Percentiles rank a stretch among this genome's conserved stretches.
Conservation (phyloP, 2,329 filamentous ascomycete species). For the Cladosporium sp. region DNA sequence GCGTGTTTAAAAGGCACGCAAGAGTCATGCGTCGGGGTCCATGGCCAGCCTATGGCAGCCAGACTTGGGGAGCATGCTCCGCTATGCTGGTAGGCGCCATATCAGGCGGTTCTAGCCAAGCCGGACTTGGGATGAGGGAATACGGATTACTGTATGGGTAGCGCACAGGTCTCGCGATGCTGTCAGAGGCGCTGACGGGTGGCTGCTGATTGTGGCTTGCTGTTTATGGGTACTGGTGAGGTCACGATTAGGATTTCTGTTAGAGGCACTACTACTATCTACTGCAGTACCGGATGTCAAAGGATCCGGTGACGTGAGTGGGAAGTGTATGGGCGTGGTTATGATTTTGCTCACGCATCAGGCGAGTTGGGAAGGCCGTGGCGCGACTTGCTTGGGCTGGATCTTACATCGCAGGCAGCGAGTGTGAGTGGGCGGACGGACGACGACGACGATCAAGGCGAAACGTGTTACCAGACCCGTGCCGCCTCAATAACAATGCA, state of each 20-base stretch:
- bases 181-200: constrained; percentile 3
- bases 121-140: not conserved
- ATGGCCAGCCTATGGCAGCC: not conserved
- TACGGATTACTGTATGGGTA: not conserved
- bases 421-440: not conserved
- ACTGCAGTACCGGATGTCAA: not conserved
- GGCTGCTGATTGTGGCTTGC: constrained; percentile 9
- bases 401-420: too few species aligned
- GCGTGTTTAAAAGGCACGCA: not conserved
- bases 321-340: not conserved
- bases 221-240: not conserved
- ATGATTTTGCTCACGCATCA: not conserved
- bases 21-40: not conserved
- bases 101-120: not conserved
- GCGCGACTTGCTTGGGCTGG: too few species aligned
- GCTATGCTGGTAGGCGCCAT: not conserved
- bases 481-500: not conserved
- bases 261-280: too few species aligned
- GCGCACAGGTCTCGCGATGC: not conserved
- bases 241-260: not conserved
- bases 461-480: not conserved
- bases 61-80: not conserved
- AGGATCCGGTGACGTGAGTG: constrained; percentile 4
- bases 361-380: not conserved
- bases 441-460: not conserved